phyloP scores from a whole-genome alignment of 2,329 filamentous ascomycete species.

The Sporothrix mexicana region DNA sequence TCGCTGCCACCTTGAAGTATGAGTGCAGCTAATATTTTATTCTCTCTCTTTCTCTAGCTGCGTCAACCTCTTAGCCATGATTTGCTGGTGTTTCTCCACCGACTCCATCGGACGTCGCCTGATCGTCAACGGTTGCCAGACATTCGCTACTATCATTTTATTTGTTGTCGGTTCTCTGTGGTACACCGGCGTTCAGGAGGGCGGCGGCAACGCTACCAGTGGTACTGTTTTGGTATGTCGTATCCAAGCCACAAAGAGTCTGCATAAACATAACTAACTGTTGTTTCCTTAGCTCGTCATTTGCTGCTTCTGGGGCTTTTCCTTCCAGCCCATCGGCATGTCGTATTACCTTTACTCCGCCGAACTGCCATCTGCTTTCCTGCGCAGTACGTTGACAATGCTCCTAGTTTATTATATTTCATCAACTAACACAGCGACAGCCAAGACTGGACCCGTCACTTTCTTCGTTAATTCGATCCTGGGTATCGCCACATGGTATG shows the following conservation, averaged over 20 bases:
- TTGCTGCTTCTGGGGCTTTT: neutral
- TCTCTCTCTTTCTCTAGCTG: neutral
- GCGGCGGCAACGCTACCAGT: conserved; percentile 1
- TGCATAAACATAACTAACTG: neutral
- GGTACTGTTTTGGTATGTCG: neutral
- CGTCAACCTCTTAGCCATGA: conserved; percentile 8
- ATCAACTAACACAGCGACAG: neutral
- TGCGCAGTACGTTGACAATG: neutral
- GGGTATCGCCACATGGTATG: conserved; percentile 5
- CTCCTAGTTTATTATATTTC: neutral
- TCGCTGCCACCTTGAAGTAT: no score
- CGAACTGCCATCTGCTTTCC: neutral
- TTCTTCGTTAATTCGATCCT: neutral
- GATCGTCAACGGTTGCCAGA: neutral
- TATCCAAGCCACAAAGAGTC: neutral
- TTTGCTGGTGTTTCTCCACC: neutral
- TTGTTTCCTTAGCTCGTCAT: neutral
- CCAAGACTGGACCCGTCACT: conserved; percentile 7
- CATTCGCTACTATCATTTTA: neutral
- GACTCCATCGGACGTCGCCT: neutral
- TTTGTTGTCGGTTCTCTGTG: conserved; percentile 12
- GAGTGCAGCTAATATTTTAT: no score
- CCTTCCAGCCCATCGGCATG: conserved; percentile 5
- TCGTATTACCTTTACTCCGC: conserved; percentile 1
- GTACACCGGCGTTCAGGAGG: neutral